phyloP scores from a whole-genome alignment of 2,329 filamentous ascomycete genomes.

The Fusarium keratoplasticum region DNA sequence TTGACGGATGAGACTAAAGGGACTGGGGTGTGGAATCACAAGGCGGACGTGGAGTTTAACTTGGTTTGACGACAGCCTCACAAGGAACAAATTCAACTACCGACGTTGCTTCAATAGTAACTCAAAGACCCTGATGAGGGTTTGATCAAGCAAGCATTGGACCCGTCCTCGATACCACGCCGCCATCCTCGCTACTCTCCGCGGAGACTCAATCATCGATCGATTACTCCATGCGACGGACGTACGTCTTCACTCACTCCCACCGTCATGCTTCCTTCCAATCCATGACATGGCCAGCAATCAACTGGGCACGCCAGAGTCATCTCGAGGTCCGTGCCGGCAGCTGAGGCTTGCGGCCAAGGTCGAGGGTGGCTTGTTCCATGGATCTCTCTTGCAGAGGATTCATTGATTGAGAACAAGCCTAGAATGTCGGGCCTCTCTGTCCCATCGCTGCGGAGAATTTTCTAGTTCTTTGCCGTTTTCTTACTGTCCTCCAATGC shows the following conservation, averaged over 20 bases:
- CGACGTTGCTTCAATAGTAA: background rate
- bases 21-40: constrained; percentile 12
- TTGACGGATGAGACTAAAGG: constrained; percentile 2
- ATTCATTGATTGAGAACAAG: background rate
- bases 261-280: background rate
- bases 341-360: constrained; percentile 16
- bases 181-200: background rate
- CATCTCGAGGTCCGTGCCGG: constrained; percentile 18
- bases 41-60: background rate
- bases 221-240: background rate
- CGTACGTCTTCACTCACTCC: background rate
- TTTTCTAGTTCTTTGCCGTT: background rate
- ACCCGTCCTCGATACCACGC: background rate
- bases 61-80: constrained; percentile 25
- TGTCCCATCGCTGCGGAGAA: background rate
- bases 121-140: background rate
- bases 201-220: background rate
- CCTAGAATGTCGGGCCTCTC: background rate
- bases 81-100: background rate
- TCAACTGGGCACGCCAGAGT: background rate
- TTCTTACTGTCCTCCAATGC: background rate
- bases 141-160: background rate
- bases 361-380: constrained; percentile 4
- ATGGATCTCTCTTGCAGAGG: background rate
- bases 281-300: background rate